A percentile compares a stretch with the other conserved stretches of the same genome.
These are phyloP conservation scores for Capsicum pubescens DNA, from an alignment of 257 asterid genomes.

Conservation along the genomic window DNA sequence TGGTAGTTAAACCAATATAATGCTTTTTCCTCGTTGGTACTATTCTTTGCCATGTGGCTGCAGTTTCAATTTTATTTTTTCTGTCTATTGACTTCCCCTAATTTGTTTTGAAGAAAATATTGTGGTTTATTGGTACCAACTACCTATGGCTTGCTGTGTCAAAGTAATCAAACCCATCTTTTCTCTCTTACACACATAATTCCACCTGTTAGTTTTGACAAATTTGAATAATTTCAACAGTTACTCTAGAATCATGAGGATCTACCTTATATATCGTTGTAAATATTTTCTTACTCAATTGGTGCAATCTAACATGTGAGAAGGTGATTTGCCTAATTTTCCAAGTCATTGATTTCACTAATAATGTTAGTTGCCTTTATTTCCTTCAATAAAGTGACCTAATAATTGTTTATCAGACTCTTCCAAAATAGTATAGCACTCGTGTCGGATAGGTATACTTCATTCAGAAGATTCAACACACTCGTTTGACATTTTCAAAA, in stretches of 20 bases:
- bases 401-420: not conserved
- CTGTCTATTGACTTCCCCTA: conserved; percentile 7
- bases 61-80: not conserved
- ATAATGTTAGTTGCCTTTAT: not conserved
- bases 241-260: not conserved
- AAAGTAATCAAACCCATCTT: not conserved
- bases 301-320: not conserved
- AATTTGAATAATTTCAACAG: not conserved
- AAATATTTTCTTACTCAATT: not conserved
- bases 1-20: not conserved
- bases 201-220: conserved; percentile 16
- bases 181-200: not conserved
- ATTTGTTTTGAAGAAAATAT: not conserved
- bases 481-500: no score
- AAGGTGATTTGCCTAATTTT: not conserved
- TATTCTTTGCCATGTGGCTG: not conserved
- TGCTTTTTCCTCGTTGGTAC: not conserved
- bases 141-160: not conserved
- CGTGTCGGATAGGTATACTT: no score
- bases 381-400: not conserved
- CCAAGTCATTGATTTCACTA: not conserved
- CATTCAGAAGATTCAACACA: no score
- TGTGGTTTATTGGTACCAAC: not conserved
- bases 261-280: not conserved
- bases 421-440: not conserved